These are phyloP conservation scores for Malus hybrid DNA, from an alignment of 331 rosid species.

Conservation along the genomic window DNA sequence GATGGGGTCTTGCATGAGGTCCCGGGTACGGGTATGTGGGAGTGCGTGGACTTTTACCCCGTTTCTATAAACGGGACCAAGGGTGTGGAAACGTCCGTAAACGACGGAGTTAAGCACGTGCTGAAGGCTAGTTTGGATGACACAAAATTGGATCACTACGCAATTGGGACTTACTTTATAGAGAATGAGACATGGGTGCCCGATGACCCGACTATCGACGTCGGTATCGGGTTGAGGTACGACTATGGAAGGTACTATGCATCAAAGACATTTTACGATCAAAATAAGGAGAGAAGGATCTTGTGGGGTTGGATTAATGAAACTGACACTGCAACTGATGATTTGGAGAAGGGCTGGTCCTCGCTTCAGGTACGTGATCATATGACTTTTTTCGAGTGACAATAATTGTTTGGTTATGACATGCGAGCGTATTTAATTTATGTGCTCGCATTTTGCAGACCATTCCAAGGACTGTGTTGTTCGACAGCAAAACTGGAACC, in stretches of 20 bases:
- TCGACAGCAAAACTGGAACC: conserved; percentile 53
- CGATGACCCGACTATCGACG: conserved; percentile 65
- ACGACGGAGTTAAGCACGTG: conserved; percentile 54
- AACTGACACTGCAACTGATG: conserved; percentile 52
- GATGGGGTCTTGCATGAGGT: conserved; percentile 41
- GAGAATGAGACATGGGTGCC: conserved; percentile 81
- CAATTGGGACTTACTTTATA: conserved; percentile 52
- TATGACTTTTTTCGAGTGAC: neutral
- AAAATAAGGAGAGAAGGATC: conserved; percentile 46
- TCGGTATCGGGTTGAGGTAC: conserved; percentile 63
- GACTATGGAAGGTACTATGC: conserved; percentile 87
- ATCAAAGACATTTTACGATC: conserved; percentile 78
- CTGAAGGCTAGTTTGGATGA: conserved; percentile 76
- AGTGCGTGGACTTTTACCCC: conserved; percentile 83
- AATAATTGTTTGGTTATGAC: neutral
- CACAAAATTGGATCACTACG: conserved; percentile 49
- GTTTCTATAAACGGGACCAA: conserved; percentile 37
- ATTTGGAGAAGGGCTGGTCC: conserved; percentile 73
- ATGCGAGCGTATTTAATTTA: too few species aligned
- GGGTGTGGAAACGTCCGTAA: conserved; percentile 60
- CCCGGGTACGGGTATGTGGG: conserved; percentile 94
- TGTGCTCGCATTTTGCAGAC: conserved; percentile 29
- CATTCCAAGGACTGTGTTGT: conserved; percentile 68
- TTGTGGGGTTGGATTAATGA: conserved; percentile 79
- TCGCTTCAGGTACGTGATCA: conserved; percentile 54